These are phyloP conservation scores for Jasminum sambac DNA, from an alignment of 257 asterid genomes.

Conservation along the genomic window DNA sequence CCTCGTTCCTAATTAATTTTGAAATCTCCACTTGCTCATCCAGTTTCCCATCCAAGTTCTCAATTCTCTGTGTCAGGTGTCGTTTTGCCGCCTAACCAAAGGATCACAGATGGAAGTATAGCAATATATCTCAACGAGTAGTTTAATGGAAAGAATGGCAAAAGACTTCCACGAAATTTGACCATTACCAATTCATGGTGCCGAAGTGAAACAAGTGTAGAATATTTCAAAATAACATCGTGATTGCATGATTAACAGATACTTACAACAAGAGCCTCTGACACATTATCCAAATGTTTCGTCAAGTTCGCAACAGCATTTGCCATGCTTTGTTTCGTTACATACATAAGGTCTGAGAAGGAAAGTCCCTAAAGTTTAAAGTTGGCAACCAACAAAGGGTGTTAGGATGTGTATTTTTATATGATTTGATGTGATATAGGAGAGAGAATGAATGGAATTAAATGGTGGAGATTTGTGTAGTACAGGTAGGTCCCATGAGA, in stretches of 20 bases:
- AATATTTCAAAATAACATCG: too few species aligned
- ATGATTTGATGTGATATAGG: too few species aligned
- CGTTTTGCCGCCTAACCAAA: conserved; percentile 69
- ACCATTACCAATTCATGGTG: not conserved
- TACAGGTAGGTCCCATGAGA: too few species aligned
- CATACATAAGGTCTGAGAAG: conserved; percentile 92
- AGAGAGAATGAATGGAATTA: too few species aligned
- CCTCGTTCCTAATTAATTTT: conserved; percentile 72
- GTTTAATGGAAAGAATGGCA: not conserved
- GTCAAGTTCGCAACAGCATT: conserved; percentile 86
- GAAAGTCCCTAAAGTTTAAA: conserved; percentile 62
- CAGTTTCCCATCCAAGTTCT: conserved; percentile 84
- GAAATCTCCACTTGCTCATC: conserved; percentile 89
- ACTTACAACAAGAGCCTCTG: conserved; percentile 86
- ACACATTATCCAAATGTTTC: conserved; percentile 77
- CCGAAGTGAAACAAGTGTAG: not conserved
- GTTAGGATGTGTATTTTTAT: too few species aligned
- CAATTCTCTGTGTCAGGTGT: conserved; percentile 92
- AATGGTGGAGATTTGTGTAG: too few species aligned
- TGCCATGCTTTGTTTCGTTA: conserved; percentile 76
- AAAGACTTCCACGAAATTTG: not conserved
- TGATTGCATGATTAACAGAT: not conserved
- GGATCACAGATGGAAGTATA: conserved; percentile 2
- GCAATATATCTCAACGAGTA: not conserved
- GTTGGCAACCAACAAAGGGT: not conserved